Conservation (phyloP, 148 eudicot genomes). For the Talinum fruticosum region DNA sequence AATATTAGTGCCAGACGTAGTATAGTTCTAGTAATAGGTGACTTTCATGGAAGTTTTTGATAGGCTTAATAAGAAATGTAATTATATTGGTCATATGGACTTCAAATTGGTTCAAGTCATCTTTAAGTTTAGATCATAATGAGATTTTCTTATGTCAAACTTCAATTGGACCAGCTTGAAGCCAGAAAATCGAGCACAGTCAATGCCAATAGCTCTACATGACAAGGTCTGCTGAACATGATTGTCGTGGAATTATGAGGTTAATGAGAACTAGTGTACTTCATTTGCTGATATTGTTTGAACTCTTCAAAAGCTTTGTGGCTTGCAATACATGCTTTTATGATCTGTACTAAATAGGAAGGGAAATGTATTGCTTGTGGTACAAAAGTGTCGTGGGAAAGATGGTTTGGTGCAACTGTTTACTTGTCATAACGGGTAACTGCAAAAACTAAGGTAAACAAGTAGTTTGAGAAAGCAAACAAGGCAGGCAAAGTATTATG, state of each 20-base stretch:
- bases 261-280: neutral
- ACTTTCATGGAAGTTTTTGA: too few relatives aligned
- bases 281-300: neutral
- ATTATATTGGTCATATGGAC: neutral
- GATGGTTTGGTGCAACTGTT: slow-evolving; percentile 1
- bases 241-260: neutral
- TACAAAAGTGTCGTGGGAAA: neutral
- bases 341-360: neutral
- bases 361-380: neutral
- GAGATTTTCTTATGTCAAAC: too few relatives aligned
- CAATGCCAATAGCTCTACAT: too few relatives aligned
- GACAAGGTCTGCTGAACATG: neutral
- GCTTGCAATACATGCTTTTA: neutral
- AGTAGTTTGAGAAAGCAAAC: neutral
- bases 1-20: neutral
- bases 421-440: slow-evolving; percentile 12
- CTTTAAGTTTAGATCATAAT: too few relatives aligned
- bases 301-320: neutral
- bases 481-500: slow-evolving; percentile 7
- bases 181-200: too few relatives aligned
- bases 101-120: neutral
- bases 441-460: neutral
- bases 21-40: neutral
- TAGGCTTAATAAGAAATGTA: neutral
- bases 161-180: too few relatives aligned